Percentiles rank a stretch among this genome's conserved stretches.
Conservation (phyloP, 768 basidiomycete species). For the Jaapia argillacea region DNA sequence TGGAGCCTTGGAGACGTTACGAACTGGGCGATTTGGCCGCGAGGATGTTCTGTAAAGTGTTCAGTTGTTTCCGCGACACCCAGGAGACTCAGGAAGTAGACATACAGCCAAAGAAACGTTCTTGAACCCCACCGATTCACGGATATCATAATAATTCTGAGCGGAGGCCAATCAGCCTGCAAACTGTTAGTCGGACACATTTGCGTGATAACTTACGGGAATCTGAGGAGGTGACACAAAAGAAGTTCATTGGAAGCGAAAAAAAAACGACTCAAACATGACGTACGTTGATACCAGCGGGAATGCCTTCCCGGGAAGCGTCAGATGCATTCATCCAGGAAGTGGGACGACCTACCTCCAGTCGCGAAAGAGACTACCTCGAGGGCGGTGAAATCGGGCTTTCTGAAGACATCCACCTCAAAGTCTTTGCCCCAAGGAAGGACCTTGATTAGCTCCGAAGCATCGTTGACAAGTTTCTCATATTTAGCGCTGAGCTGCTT, state of each 20-base stretch:
- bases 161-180: slow-evolving; percentile 1
- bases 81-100: slow-evolving; percentile 1
- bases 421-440: slow-evolving; percentile 65
- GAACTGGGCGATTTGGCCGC: slow-evolving; percentile 79
- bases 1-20: slow-evolving; percentile 11
- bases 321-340: neutral
- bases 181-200: neutral
- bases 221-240: slow-evolving; percentile 33
- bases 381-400: slow-evolving; percentile 82
- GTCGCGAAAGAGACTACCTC: slow-evolving; percentile 79
- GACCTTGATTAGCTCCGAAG: slow-evolving; percentile 72
- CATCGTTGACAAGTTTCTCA: slow-evolving; percentile 60
- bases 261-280: neutral
- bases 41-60: slow-evolving; percentile 58
- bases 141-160: slow-evolving; percentile 79
- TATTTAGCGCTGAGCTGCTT: slow-evolving; percentile 79
- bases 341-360: slow-evolving; percentile 47
- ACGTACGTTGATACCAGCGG: slow-evolving; percentile 74
- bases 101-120: slow-evolving; percentile 77
- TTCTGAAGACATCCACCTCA: slow-evolving; percentile 54
- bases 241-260: slow-evolving; percentile 1
- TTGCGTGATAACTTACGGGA: slow-evolving; percentile 32
- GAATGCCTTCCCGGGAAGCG: slow-evolving; percentile 43
- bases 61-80: neutral
- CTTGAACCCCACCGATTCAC: slow-evolving; percentile 79